Base-by-base conservation (phyloP, 176 grass and related monocot genomes). In the Ampelocalamus luodianensis region DNA sequence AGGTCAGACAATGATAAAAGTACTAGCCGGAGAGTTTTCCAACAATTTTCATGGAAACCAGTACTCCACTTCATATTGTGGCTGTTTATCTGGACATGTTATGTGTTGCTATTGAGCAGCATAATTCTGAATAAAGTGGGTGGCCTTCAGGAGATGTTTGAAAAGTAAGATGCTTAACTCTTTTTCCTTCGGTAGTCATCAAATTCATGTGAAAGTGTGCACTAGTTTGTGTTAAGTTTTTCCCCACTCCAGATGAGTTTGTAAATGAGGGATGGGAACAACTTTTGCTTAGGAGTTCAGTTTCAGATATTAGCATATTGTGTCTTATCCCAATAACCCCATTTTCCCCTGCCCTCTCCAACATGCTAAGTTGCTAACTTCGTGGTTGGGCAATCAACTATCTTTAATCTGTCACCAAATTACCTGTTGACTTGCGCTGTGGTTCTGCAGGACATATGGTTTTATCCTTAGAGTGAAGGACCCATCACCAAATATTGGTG, bases 401-500 rank as follows among this genome's bases (percentile, higher is more conserved):
- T 4, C 12, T 74, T 85, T 85, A 58, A 39, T 68, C 2, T 36
- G 15, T 42, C 55, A 54, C 55, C 29, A 73, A 29, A 74, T 81
- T 60, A 63, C 45, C 13, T 56, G 17, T 74, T 79, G 40, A 46
- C 8, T 70, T 84, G 55, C 74, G 26, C 46, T 85, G 39, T 79
- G 22, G 69, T 90, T 92, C 65, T 94, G 13, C 82, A 97, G 94
- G 86, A 97, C 90, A 5, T 94, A 87, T 77, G 94, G 94, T 76
- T 97, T 97, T 93, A 89, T 94, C 84, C 85, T 97, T 67, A 90
- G 90, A 34, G 90, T 97, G 34, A 78, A 87, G 72, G 94, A 94
- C 91, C 85, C 94, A 45, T 89, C 94, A n/a, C 92, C 90, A 85
- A 94, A 94, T 90, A 92, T 97, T 48, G 94, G 92, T 79, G 85